Evolutionary conservation across 371 early-diverging fungal genomes (phyloP).

Genomic region (Phascolomyces articulosus): DNA sequence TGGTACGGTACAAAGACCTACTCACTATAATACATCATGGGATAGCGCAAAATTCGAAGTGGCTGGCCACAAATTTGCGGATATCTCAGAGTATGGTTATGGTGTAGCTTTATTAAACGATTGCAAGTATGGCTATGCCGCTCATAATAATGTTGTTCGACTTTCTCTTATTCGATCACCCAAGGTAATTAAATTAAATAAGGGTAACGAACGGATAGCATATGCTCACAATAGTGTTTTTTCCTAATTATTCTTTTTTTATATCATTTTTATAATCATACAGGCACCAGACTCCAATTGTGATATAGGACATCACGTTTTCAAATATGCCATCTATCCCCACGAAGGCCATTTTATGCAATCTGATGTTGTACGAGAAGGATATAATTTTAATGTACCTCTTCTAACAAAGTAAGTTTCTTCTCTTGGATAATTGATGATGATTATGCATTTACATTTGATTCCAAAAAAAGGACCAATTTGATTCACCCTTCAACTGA

Average conservation of each 20-base stretch:
- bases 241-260: too few relatives aligned
- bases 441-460: background rate
- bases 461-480: too few relatives aligned
- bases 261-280: background rate
- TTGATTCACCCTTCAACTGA: too few relatives aligned
- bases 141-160: slow-evolving; percentile 77
- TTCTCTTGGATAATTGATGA: too few relatives aligned
- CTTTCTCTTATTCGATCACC: slow-evolving; percentile 87
- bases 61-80: slow-evolving; percentile 92
- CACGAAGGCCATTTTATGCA: slow-evolving; percentile 81
- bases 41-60: slow-evolving; percentile 83
- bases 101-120: slow-evolving; percentile 94
- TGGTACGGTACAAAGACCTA: slow-evolving; percentile 90
- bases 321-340: slow-evolving; percentile 91
- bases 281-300: slow-evolving; percentile 63
- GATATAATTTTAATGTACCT: slow-evolving; percentile 89
- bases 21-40: slow-evolving; percentile 92
- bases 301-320: slow-evolving; percentile 73
- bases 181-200: slow-evolving; percentile 73
- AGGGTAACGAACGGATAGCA: too few relatives aligned
- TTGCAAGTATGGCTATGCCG: slow-evolving; percentile 89
- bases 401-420: slow-evolving; percentile 59
- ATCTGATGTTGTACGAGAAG: slow-evolving; percentile 83
- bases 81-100: slow-evolving; percentile 92
- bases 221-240: too few relatives aligned